phyloP scores from a whole-genome alignment of 768 basidiomycete genomes.

The Coprinopsis marcescibilis region DNA sequence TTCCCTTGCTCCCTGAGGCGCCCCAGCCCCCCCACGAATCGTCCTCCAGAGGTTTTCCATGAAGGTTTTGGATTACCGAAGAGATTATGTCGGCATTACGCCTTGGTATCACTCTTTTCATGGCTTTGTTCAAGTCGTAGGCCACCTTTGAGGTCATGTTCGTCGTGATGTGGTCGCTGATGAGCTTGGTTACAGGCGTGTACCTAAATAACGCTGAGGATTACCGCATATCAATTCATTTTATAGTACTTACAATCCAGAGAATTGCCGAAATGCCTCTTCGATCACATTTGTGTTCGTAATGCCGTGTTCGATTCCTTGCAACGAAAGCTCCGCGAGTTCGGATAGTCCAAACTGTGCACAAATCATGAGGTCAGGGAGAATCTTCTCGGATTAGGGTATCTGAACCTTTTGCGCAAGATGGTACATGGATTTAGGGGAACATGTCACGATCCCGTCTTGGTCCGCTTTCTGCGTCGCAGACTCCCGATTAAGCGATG shows the following conservation, averaged over 20 bases:
- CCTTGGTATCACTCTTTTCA: neutral
- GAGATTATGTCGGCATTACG: neutral
- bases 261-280: slow-evolving; percentile 11
- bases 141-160: slow-evolving; percentile 5
- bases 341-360: neutral
- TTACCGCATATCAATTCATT: neutral
- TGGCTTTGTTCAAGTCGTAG: slow-evolving; percentile 1
- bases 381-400: neutral
- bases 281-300: slow-evolving; percentile 9
- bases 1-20: neutral
- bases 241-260: slow-evolving; percentile 1
- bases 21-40: neutral
- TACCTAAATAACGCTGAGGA: neutral
- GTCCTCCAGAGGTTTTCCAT: neutral
- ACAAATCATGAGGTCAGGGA: too few species aligned
- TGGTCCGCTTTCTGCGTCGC: neutral
- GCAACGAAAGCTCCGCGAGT: slow-evolving; percentile 2
- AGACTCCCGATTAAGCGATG: neutral
- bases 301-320: slow-evolving; percentile 3
- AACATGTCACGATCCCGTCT: slow-evolving; percentile 16
- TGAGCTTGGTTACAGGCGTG: slow-evolving; percentile 3
- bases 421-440: slow-evolving; percentile 35
- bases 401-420: slow-evolving; percentile 20
- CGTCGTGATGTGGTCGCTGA: neutral
- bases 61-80: neutral